Percentiles rank a stretch among this genome's conserved stretches.
Conservation (phyloP, 2,329 filamentous ascomycete species). For the Chaetomium olivaceum region DNA sequence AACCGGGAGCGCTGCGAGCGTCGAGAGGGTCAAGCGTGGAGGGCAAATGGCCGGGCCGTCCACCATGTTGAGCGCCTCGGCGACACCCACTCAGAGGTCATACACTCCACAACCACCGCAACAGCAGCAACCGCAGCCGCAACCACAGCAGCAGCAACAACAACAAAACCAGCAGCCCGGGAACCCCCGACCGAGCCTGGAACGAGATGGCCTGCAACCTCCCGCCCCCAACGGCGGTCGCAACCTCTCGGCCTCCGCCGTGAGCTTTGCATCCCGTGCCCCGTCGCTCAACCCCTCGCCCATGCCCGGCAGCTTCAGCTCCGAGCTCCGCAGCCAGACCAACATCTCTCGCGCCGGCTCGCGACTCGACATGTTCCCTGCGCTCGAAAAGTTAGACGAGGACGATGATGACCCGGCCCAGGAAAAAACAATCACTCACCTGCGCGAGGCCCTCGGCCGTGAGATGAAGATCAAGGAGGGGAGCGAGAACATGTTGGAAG, state of each 20-base stretch:
- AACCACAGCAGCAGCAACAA: constrained; percentile 10
- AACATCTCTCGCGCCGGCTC: constrained; percentile 65
- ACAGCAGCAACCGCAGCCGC: constrained; percentile 18
- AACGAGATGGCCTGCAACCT: constrained; percentile 53
- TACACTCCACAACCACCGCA: constrained; percentile 46
- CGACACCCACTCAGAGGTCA: constrained; percentile 56
- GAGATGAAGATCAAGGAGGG: constrained; percentile 98
- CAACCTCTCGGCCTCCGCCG: constrained; percentile 53
- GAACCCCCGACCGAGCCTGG: constrained; percentile 50
- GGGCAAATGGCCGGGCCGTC: constrained; percentile 41
- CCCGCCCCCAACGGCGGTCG: constrained; percentile 47
- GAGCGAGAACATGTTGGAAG: constrained; percentile 96
- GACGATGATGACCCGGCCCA: constrained; percentile 54
- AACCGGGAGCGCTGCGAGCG: constrained; percentile 9
- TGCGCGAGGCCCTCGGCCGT: constrained; percentile 85
- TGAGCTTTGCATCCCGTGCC: constrained; percentile 66
- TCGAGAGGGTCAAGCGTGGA: constrained; percentile 34
- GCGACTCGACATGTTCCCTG: constrained; percentile 51
- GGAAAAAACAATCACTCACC: constrained; percentile 71
- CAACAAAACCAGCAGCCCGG: constrained; percentile 31
- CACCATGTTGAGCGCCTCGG: constrained; percentile 55
- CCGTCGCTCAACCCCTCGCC: constrained; percentile 70
- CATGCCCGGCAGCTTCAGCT: constrained; percentile 83
- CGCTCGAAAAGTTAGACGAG: constrained; percentile 57
- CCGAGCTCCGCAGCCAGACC: constrained; percentile 76